Base-by-base conservation (phyloP, 257 asterid genomes). In the Petunia secreta region DNA sequence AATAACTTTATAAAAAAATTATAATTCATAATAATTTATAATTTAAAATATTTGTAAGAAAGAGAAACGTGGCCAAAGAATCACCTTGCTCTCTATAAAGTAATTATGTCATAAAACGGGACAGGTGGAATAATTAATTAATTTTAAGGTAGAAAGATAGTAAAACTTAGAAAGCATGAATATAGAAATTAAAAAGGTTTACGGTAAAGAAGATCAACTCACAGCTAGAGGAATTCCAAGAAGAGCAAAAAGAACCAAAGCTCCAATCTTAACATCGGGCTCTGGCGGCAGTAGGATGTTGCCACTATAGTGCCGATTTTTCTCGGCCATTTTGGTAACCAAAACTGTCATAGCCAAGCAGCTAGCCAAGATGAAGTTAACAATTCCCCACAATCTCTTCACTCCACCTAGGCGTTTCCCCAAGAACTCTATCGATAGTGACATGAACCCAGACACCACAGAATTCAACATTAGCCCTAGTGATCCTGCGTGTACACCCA, bases 151-250 rank as follows among this genome's bases (percentile, higher is more conserved):
- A 25, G 25, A 25, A 25, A 25, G 25, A 25, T 25, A 25, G 25
- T 25, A 25, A 0, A 25, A 25, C 25, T 25, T 25, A 25, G 25
- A 25, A 25, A 25, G 25, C 25, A 25, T 25, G 25, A 25, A 25
- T 25, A 25, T 25, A 25, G 25, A 46, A 46, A 2, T 46, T 46
- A 1, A 46, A 46, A 4, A 5, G 8, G 8, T 46, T 46, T 25
- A 25, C 25, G 53, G 53, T 0, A 9, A 9, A 46, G 38, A 59
- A 62, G 4, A 53, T 81, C 16, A 37, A 85, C 93, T 88, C 10
- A 92, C 99, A 41, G 99, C 84, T 0, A 90, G 91, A 74, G 99
- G 99, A 69, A 95, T 85, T 57, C 99, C 99, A 65, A 95, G 91
- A 46, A 87, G 86, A 1, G 95, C 84, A 44, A 95, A 95, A 57